Evolutionary conservation across 2,329 filamentous ascomycete genomes (phyloP).

Genomic region (Rhinocladiella similis): DNA sequence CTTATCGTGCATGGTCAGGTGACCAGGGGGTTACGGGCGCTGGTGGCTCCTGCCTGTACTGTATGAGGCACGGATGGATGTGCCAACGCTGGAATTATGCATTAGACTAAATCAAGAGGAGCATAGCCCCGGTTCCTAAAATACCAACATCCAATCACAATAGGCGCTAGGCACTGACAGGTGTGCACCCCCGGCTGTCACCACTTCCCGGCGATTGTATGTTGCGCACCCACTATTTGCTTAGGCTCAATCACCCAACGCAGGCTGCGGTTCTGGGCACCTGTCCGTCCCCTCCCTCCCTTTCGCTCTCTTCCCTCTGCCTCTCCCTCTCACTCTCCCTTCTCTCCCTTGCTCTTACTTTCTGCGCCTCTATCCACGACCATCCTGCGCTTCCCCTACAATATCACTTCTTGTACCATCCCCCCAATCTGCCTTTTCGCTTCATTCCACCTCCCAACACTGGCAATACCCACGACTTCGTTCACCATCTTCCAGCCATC

Average conservation of each 20-base stretch:
- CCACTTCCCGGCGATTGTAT: not conserved
- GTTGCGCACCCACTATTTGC: not conserved
- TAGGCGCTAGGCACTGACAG: too few species aligned
- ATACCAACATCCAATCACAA: not conserved
- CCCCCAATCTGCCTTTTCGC: slow-evolving; percentile 2
- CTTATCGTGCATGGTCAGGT: not conserved
- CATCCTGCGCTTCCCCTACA: not conserved
- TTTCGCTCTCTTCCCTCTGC: slow-evolving; percentile 24
- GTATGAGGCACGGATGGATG: not conserved
- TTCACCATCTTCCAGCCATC: slow-evolving; percentile 9
- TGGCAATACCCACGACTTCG: slow-evolving; percentile 6
- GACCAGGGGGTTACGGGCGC: not conserved
- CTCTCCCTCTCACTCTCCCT: slow-evolving; percentile 10
- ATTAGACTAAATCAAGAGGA: not conserved
- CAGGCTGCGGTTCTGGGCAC: not conserved
- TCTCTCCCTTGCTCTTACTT: slow-evolving; percentile 23
- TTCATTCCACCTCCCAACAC: too few species aligned
- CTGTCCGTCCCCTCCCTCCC: not conserved
- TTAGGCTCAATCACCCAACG: not conserved
- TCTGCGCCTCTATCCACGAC: slow-evolving; percentile 10
- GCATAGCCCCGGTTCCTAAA: not conserved
- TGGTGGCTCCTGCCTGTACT: not conserved
- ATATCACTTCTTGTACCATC: slow-evolving; percentile 12
- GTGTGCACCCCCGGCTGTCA: not conserved
- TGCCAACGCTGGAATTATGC: not conserved